Evolutionary conservation across 768 basidiomycete species (phyloP).

Genomic region (Rhodotorula graminis): DNA sequence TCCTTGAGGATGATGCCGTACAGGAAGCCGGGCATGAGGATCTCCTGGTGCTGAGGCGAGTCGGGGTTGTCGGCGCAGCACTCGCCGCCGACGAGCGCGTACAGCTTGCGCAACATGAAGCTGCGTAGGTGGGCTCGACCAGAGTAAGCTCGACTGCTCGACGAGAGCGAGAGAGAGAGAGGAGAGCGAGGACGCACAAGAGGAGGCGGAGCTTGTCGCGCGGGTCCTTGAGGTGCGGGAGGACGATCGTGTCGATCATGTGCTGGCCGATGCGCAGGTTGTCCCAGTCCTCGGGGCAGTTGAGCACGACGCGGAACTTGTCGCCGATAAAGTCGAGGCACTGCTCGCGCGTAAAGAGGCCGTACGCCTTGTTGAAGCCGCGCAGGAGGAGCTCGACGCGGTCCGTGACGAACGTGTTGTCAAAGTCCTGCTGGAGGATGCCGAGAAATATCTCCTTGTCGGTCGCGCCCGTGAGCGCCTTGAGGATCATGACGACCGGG

Average conservation of each 20-base stretch:
- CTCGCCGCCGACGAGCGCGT: constrained; percentile 77
- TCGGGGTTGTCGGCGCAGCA: constrained; percentile 95
- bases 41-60: constrained; percentile 97
- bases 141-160: neutral
- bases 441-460: constrained; percentile 97
- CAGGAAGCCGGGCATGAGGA: constrained; percentile 81
- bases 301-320: constrained; percentile 89
- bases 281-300: constrained; percentile 87
- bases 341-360: constrained; percentile 76
- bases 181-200: constrained; percentile 57
- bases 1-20: constrained; percentile 99
- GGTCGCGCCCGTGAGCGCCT: constrained; percentile 81
- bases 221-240: constrained; percentile 80
- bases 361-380: constrained; percentile 95
- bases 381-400: constrained; percentile 89
- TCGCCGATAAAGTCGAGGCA: constrained; percentile 92
- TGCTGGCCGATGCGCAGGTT: constrained; percentile 74
- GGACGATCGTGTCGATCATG: constrained; percentile 75
- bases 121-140: constrained; percentile 50
- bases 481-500: constrained; percentile 92
- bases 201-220: constrained; percentile 93
- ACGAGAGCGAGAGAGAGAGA: neutral
- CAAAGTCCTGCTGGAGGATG: constrained; percentile 91
- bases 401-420: constrained; percentile 94
- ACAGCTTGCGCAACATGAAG: constrained; percentile 96